Evolutionary conservation across 78 protist genomes (phyloP).

Genomic region (Dictyostelium capitatum): DNA sequence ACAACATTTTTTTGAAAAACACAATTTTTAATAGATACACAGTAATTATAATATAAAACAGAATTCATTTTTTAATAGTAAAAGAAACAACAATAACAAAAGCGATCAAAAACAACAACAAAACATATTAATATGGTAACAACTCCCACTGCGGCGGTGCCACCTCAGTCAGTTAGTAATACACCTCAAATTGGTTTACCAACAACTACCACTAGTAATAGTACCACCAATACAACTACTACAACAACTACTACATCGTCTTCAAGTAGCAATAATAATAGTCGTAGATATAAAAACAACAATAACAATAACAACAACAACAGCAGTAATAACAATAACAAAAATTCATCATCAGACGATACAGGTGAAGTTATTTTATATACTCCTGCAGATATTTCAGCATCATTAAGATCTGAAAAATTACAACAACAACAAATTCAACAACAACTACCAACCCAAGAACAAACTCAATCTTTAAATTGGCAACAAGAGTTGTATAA

Average conservation of each 20-base stretch:
- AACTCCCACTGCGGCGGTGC: too few relatives aligned
- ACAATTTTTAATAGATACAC: neutral
- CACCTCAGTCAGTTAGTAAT: too few relatives aligned
- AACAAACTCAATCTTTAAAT: neutral
- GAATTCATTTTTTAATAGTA: neutral
- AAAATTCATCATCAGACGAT: constrained; percentile 1
- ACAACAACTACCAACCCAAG: neutral
- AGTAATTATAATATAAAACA: neutral
- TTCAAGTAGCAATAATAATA: constrained; percentile 2
- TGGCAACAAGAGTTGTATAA: constrained; percentile 72
- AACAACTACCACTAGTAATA: neutral
- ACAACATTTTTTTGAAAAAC: neutral
- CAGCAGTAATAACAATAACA: neutral
- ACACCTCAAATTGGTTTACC: neutral
- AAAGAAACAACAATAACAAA: neutral
- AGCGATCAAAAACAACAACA: neutral
- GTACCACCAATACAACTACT: constrained; percentile 12
- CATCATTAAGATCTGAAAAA: constrained; percentile 18
- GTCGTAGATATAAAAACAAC: neutral
- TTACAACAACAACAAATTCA: neutral
- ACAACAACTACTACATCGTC: neutral
- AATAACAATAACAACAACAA: constrained; percentile 3
- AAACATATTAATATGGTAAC: neutral
- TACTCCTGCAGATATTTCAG: constrained; percentile 14
- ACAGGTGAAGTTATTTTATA: constrained; percentile 56